Evolutionary conservation across 352 stramenopile genomes (phyloP), one percentile per base, ranked within the genome.

Genomic region (Phytopythium boreale): DNA sequence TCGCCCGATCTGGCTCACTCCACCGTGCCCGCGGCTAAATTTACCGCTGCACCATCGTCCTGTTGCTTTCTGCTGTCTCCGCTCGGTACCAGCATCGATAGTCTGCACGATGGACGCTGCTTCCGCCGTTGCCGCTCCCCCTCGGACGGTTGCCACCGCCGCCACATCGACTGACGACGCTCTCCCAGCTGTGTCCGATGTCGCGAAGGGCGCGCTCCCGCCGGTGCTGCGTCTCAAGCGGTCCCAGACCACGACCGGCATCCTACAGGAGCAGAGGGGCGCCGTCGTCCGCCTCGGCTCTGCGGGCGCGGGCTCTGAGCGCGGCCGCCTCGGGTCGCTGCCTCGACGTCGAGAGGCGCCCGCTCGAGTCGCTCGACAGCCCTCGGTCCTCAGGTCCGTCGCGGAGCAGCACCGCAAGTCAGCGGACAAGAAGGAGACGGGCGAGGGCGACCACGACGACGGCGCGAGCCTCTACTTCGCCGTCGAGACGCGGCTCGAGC

Each of bases 401-500:
- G 7, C 56, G 37, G 36, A 61, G 26, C 27, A 51, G 36, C 36
- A 9, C 5, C 37, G 14, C 19, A 24, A 24, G 56, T 39, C 56
- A 14, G 9, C 20, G 2, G 36, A 36, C 37, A 3, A 39, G 12
- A 1, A 31, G 26, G 41, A 60, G 55, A 6, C 55, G 0, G 4
- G 29, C 29, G 29, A 34, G 29, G 29, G 17, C 14, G 56, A 46
- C 22, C n/a, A 34, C 61, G 62, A 69, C 29, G 69, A 73, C 37
- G 69, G 76, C 63, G 61, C 73, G 59, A 70, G 61, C 29, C 72
- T 79, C 56, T 89, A 77, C 50, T 84, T 89, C 63, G 67, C 73
- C 31, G 87, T 91, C 56, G 78, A 90, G 68, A 88, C 76, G 53
- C 74, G 80, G 1, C 56, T 84, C 19, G 71, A 84, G 47, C 72